Evolutionary conservation across 805 yeast species (phyloP).

Genomic region (Candida tammaniensis): DNA sequence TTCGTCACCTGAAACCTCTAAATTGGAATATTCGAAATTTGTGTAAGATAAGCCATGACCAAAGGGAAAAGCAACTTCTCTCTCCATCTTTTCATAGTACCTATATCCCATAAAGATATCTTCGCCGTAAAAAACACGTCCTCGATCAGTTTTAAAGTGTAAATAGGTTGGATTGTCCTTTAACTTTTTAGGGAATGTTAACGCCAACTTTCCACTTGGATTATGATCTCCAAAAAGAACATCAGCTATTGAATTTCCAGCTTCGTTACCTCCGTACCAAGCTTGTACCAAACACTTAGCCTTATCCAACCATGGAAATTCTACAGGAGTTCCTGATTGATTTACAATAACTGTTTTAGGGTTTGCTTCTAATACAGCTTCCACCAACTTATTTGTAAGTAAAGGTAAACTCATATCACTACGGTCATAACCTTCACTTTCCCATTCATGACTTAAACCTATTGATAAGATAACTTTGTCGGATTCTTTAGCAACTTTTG

Average conservation of each 20-base stretch:
- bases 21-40: constrained; percentile 16
- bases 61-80: constrained; percentile 29
- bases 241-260: constrained; percentile 31
- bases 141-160: constrained; percentile 27
- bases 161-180: constrained; percentile 29
- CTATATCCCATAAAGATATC: constrained; percentile 31
- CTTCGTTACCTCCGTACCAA: constrained; percentile 36
- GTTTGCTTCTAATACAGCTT: constrained; percentile 24
- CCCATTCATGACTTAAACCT: constrained; percentile 29
- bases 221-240: constrained; percentile 30
- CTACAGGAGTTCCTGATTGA: constrained; percentile 33
- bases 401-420: constrained; percentile 25
- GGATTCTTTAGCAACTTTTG: constrained; percentile 21
- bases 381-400: constrained; percentile 19
- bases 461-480: constrained; percentile 28
- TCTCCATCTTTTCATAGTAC: constrained; percentile 26
- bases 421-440: constrained; percentile 30
- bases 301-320: constrained; percentile 26
- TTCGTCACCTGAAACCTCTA: constrained; percentile 17
- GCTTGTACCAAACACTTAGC: constrained; percentile 28
- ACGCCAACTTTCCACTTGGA: constrained; percentile 25
- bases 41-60: constrained; percentile 32
- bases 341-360: constrained; percentile 30
- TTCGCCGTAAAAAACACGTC: constrained; percentile 32
- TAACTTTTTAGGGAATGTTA: constrained; percentile 17